Evolutionary conservation across 768 basidiomycete genomes (phyloP), one percentile per base, ranked within the genome.

Genomic region (Mycena kentingensis): DNA sequence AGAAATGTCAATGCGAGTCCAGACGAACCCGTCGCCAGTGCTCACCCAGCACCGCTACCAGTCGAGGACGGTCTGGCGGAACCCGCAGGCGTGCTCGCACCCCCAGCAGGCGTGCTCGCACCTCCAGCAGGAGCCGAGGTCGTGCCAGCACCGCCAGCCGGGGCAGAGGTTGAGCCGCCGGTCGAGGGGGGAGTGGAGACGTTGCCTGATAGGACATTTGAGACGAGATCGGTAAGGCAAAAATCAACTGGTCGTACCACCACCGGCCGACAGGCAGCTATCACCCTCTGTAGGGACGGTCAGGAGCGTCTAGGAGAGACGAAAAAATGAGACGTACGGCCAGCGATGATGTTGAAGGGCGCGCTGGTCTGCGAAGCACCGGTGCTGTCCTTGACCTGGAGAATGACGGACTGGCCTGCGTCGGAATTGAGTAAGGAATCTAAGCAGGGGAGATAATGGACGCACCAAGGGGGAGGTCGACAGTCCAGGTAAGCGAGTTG

Each of bases 361-460:
- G 77, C 87, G 2, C 78, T 69, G 60, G 83, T 83, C 0, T 65
- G 73, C 42, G 65, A 22, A 0, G 19, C 0, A 61, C 92, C 91
- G 27, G 71, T 79, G 49, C 51, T 66, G 62, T 94, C 92, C 64
- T 78, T 79, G 55, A 93, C 54, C 12, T 70, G 74, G 25, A 92
- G 65, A 46, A 80, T 84, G 50, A 92, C 65, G 34, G 58, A 65
- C 4, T 77, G 78, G n/a, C 73, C 85, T 82, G 51, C 0, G 45
- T 18, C 51, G 28, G 49, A 43, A 39, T 18, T 45, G 28, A 54
- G 36, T 36, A n/a, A n/a, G 13, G 0, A 44, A 5, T 8, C 25
- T 4, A 26, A 34, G 10, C n/a, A 46, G 13, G 27, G 10, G 28
- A 15, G 15, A 16, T 3, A 19, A 7, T 16, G 19, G 31, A 68